These are phyloP conservation scores for Fomitiporia mediterranea DNA, from an alignment of 1,284 basidiomycete species.

Conservation along the genomic window DNA sequence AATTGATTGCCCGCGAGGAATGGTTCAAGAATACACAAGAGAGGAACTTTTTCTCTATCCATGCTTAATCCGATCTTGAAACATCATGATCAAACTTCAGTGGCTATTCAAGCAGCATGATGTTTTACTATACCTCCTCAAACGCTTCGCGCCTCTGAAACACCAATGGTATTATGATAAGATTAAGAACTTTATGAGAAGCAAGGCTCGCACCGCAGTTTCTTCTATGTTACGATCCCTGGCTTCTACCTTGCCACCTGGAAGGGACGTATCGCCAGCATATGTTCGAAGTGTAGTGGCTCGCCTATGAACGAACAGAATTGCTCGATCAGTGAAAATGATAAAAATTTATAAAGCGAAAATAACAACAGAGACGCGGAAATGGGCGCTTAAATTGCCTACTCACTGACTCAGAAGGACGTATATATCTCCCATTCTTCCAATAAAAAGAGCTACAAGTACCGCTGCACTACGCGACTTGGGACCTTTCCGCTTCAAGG, in stretches of 20 bases:
- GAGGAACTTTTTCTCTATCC: slow-evolving; percentile 61
- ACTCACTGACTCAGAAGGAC: slow-evolving; percentile 72
- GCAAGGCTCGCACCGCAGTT: slow-evolving; percentile 58
- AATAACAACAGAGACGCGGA: background rate
- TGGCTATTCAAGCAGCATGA: slow-evolving; percentile 12
- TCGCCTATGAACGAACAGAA: slow-evolving; percentile 43
- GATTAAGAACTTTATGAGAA: background rate
- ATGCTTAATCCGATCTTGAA: slow-evolving; percentile 72
- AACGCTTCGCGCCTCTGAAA: slow-evolving; percentile 68
- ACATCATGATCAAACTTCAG: background rate
- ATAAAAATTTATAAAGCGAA: background rate
- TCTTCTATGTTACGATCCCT: slow-evolving; percentile 66
- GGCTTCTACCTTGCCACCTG: slow-evolving; percentile 75
- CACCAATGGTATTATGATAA: background rate
- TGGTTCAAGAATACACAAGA: slow-evolving; percentile 72
- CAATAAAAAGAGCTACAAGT: slow-evolving; percentile 76
- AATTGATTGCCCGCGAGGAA: slow-evolving; percentile 68
- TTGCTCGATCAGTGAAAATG: background rate
- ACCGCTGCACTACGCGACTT: slow-evolving; percentile 62
- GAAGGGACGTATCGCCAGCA: slow-evolving; percentile 80
- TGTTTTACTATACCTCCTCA: slow-evolving; percentile 49
- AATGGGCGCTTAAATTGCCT: background rate
- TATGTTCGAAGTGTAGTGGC: slow-evolving; percentile 67
- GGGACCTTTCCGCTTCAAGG: slow-evolving; percentile 32
- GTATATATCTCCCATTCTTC: slow-evolving; percentile 74